phyloP scores from a whole-genome alignment of 345 rosid genomes.

The Diplotaxis tenuifolia region DNA sequence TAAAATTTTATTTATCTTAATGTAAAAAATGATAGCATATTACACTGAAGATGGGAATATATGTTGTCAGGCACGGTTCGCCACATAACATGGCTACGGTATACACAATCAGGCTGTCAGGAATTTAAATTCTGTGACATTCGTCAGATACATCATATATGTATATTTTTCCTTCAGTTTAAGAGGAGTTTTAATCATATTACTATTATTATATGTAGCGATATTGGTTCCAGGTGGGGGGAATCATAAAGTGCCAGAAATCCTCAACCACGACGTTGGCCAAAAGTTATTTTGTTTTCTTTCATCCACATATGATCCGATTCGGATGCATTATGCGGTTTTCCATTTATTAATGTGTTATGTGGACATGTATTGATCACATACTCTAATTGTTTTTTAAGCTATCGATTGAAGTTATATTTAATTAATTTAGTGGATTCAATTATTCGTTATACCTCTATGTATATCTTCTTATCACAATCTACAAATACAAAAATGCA shows the following conservation, averaged over 20 bases:
- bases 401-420: slow-evolving; percentile 10
- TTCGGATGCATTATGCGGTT: slow-evolving; percentile 34
- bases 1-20: background rate
- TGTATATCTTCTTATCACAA: background rate
- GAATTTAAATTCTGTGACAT: slow-evolving; percentile 19
- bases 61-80: slow-evolving; percentile 1
- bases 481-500: background rate
- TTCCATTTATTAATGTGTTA: slow-evolving; percentile 17
- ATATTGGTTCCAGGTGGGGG: slow-evolving; percentile 26
- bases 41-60: slow-evolving; percentile 26
- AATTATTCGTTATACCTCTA: slow-evolving; percentile 16
- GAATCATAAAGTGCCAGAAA: slow-evolving; percentile 31
- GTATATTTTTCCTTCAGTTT: too few relatives aligned
- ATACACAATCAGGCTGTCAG: slow-evolving; percentile 17
- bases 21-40: background rate
- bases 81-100: slow-evolving; percentile 7
- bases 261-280: slow-evolving; percentile 34
- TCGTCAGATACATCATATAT: background rate
- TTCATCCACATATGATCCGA: slow-evolving; percentile 35
- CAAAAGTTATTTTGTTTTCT: slow-evolving; percentile 34
- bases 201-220: slow-evolving; percentile 2
- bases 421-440: slow-evolving; percentile 16
- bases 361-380: slow-evolving; percentile 16
- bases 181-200: background rate
- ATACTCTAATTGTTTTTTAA: background rate